Conservation (phyloP, 2,329 filamentous ascomycete genomes). For the Cryoendolithus antarcticus region DNA sequence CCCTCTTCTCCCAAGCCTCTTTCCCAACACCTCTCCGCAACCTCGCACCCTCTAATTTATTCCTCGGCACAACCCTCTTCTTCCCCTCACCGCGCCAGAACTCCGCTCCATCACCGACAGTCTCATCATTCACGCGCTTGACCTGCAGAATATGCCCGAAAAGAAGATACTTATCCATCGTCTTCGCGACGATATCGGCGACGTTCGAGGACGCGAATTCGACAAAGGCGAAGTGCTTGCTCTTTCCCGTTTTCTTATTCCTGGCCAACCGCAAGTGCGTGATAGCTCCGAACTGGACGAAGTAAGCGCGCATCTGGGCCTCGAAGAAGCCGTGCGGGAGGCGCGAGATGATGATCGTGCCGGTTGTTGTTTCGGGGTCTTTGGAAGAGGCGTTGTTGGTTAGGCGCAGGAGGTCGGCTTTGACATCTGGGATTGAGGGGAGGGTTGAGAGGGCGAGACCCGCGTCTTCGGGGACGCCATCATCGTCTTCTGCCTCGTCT, state of each 20-base stretch:
- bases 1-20: constrained; percentile 65
- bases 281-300: constrained; percentile 83
- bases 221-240: constrained; percentile 90
- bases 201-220: constrained; percentile 68
- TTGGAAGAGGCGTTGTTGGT: constrained; percentile 23
- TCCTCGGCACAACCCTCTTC: constrained; percentile 75
- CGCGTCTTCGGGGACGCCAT: constrained; percentile 62
- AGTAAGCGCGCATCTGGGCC: constrained; percentile 86
- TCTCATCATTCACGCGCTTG: constrained; percentile 61
- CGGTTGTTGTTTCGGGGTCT: constrained; percentile 45
- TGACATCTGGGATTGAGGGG: constrained; percentile 40
- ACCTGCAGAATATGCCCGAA: constrained; percentile 91
- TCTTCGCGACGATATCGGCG: constrained; percentile 85
- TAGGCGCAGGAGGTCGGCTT: background rate
- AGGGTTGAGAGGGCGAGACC: constrained; percentile 80
- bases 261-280: constrained; percentile 68
- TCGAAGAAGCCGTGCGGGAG: constrained; percentile 96
- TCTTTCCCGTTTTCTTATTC: constrained; percentile 81
- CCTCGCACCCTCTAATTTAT: constrained; percentile 66
- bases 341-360: constrained; percentile 80
- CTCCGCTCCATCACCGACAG: constrained; percentile 53
- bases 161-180: constrained; percentile 95
- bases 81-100: constrained; percentile 85
- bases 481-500: constrained; percentile 35
- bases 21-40: constrained; percentile 62